Conservation (phyloP, 2,329 filamentous ascomycete genomes). For the Sclerotinia spermophila region DNA sequence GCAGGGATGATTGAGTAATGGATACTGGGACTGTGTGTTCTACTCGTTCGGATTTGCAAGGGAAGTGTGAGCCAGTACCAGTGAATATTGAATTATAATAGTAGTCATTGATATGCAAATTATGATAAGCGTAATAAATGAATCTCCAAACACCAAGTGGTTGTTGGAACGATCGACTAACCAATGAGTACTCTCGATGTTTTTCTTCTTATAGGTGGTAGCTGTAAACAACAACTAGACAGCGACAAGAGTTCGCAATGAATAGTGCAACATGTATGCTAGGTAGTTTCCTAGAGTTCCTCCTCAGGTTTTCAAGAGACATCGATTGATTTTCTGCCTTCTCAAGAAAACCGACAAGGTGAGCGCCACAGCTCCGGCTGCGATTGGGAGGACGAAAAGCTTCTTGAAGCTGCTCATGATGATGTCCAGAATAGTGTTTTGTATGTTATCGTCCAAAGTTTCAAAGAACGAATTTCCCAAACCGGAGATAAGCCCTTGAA, state of each 20-base stretch:
- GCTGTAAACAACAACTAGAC: background rate
- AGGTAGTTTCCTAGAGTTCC: background rate
- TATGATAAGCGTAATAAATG: background rate
- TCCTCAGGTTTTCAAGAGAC: background rate
- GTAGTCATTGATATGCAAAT: background rate
- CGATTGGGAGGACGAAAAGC: conserved; percentile 33
- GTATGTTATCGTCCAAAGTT: conserved; percentile 13
- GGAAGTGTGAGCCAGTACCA: background rate
- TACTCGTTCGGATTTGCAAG: background rate
- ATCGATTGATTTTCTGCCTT: conserved; percentile 24
- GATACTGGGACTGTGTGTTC: background rate
- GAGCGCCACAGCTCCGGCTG: conserved; percentile 30
- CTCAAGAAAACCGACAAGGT: conserved; percentile 31
- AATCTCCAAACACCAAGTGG: background rate
- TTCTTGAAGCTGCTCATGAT: conserved; percentile 33
- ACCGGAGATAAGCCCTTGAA: conserved; percentile 24
- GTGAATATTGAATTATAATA: background rate
- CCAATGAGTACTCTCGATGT: background rate
- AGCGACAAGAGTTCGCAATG: background rate
- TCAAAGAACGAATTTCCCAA: conserved; percentile 17
- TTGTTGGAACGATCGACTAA: background rate
- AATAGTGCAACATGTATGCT: background rate
- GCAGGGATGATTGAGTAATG: background rate
- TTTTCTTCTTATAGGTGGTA: background rate
- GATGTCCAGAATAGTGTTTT: conserved; percentile 27